phyloP scores from a whole-genome alignment of 2,329 filamentous ascomycete species.

The Xylaria polymorpha region DNA sequence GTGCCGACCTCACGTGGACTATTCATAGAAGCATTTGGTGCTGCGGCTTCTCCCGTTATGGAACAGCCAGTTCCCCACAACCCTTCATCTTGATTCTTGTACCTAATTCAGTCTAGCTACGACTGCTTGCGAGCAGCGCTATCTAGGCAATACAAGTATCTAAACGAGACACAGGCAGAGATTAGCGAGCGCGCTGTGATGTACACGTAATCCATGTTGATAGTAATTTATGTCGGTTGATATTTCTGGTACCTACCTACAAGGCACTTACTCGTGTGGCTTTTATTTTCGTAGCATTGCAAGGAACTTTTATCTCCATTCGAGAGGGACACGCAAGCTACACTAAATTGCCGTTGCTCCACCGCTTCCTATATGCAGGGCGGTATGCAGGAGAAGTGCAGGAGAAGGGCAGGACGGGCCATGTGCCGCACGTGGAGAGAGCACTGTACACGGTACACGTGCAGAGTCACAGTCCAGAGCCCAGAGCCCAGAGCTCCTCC shows the following conservation, averaged over 20 bases:
- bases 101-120: neutral
- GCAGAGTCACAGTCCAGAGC: neutral
- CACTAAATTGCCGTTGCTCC: neutral
- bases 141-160: neutral
- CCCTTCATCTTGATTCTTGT: neutral
- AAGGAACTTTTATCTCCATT: conserved; percentile 5
- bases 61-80: neutral
- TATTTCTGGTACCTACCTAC: neutral
- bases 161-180: conserved; percentile 10
- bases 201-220: conserved; percentile 28
- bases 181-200: conserved; percentile 13
- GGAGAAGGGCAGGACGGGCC: neutral
- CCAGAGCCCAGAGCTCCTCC: neutral
- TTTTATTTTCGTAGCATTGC: conserved; percentile 11
- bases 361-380: conserved; percentile 15
- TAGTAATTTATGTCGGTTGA: conserved; percentile 1
- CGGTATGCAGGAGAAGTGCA: neutral
- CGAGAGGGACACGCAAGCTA: conserved; percentile 28
- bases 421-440: conserved; percentile 32
- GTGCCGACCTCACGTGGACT: conserved; percentile 16
- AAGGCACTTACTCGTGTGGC: conserved; percentile 10
- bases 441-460: conserved; percentile 4
- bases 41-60: conserved; percentile 15
- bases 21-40: conserved; percentile 28
- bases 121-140: too few species aligned